Percentiles rank a stretch among this genome's conserved stretches.
Evolutionary conservation across 1,284 basidiomycete species (phyloP).

Genomic region (Veloboletus limbatus): DNA sequence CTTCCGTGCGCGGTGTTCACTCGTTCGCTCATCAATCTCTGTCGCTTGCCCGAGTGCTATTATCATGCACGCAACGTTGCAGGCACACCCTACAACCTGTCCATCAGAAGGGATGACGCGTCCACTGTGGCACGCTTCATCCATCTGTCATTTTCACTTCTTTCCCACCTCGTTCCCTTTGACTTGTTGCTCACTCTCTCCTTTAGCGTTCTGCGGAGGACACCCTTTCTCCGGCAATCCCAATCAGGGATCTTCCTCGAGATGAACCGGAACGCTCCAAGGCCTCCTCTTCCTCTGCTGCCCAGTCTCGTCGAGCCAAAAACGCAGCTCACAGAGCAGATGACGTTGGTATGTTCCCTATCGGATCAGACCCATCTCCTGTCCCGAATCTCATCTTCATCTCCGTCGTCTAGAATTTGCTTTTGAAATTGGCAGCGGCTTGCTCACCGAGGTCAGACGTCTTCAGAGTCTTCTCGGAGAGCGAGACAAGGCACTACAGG

Average conservation of each 20-base stretch:
- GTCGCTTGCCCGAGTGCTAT: too few relatives aligned
- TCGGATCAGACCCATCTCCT: slow-evolving; percentile 4
- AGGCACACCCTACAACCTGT: background rate
- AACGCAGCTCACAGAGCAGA: slow-evolving; percentile 82
- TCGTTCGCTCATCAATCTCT: too few relatives aligned
- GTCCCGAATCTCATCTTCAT: slow-evolving; percentile 18
- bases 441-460: slow-evolving; percentile 85
- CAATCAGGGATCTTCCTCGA: slow-evolving; percentile 38
- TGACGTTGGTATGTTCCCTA: slow-evolving; percentile 65
- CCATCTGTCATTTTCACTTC: background rate
- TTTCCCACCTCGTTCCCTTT: background rate
- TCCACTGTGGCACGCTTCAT: slow-evolving; percentile 3
- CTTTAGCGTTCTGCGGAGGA: slow-evolving; percentile 42
- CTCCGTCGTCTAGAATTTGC: slow-evolving; percentile 71
- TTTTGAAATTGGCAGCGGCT: slow-evolving; percentile 90
- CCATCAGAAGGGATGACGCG: slow-evolving; percentile 1
- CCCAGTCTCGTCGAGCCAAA: slow-evolving; percentile 79
- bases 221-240: slow-evolving; percentile 35
- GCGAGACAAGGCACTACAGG: slow-evolving; percentile 84
- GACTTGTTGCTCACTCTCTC: slow-evolving; percentile 12
- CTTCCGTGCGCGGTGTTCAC: slow-evolving; percentile 10
- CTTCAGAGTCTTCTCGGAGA: slow-evolving; percentile 85
- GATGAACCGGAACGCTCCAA: slow-evolving; percentile 45
- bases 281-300: slow-evolving; percentile 50
- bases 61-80: background rate